phyloP scores from a whole-genome alignment of 805 yeast genomes.

The Metschnikowia shivogae region DNA sequence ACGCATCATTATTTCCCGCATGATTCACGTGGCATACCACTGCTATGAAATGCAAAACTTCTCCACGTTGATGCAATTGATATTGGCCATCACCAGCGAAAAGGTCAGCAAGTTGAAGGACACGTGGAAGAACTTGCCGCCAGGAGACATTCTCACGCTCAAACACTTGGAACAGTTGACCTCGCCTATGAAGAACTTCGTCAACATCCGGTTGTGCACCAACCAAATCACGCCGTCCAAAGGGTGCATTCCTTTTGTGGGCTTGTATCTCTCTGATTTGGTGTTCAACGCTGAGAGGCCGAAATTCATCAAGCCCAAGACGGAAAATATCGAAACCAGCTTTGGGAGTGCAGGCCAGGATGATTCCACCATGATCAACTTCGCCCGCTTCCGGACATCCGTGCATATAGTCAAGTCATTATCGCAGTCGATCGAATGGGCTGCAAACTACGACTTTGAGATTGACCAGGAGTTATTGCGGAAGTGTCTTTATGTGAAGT shows the following conservation, averaged over 20 bases:
- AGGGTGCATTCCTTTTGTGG: constrained; percentile 90
- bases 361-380: constrained; percentile 56
- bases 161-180: constrained; percentile 66
- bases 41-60: constrained; percentile 73
- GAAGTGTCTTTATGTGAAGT: constrained; percentile 76
- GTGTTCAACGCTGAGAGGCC: constrained; percentile 68
- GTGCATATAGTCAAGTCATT: constrained; percentile 75
- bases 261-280: constrained; percentile 78
- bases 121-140: constrained; percentile 73
- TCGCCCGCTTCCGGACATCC: constrained; percentile 70
- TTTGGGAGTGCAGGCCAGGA: constrained; percentile 8
- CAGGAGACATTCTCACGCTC: constrained; percentile 66
- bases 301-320: constrained; percentile 34
- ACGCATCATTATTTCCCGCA: constrained; percentile 70
- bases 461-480: constrained; percentile 64
- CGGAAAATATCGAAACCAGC: neutral
- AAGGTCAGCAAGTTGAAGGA: constrained; percentile 53
- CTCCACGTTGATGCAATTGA: constrained; percentile 83
- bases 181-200: constrained; percentile 72
- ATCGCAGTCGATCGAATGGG: constrained; percentile 82
- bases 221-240: constrained; percentile 54
- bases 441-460: constrained; percentile 57
- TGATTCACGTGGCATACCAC: constrained; percentile 79
- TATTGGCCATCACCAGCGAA: constrained; percentile 71
- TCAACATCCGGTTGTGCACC: constrained; percentile 59